Evolutionary conservation across 1,139 yeast species (phyloP).

Genomic region (Saccharomyces hybrid): DNA sequence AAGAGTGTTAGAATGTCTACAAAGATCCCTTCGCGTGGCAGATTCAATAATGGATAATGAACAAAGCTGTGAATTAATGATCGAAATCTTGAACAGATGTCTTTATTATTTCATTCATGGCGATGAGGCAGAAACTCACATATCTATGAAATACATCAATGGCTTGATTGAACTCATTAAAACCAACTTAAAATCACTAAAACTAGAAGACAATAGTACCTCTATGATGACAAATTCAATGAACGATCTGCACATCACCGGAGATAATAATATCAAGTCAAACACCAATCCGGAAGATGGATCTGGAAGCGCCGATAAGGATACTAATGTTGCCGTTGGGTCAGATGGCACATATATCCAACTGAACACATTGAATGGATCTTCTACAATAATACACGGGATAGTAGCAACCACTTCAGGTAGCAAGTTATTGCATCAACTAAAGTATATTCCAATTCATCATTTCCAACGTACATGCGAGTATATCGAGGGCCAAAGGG

Average conservation of each 20-base stretch:
- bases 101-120: constrained; percentile 81
- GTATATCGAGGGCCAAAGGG: constrained; percentile 60
- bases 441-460: constrained; percentile 13
- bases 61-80: constrained; percentile 68
- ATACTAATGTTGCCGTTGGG: constrained; percentile 15
- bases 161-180: constrained; percentile 80
- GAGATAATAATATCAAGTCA: not conserved
- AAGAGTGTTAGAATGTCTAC: constrained; percentile 60
- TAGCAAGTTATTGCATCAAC: not conserved
- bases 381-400: not conserved
- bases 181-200: constrained; percentile 59
- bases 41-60: constrained; percentile 67
- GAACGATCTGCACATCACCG: constrained; percentile 5
- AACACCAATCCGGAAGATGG: not conserved
- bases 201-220: constrained; percentile 27
- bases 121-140: constrained; percentile 58
- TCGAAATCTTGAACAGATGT: constrained; percentile 82
- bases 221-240: constrained; percentile 18
- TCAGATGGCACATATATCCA: constrained; percentile 24
- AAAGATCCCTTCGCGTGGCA: constrained; percentile 76
- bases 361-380: constrained; percentile 2
- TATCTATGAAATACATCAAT: constrained; percentile 67
- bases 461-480: constrained; percentile 52
- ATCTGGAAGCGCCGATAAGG: not conserved
- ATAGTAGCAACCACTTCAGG: constrained; percentile 3